Base-by-base conservation (phyloP, 345 rosid species). In the Excoecaria cochinchinensis region DNA sequence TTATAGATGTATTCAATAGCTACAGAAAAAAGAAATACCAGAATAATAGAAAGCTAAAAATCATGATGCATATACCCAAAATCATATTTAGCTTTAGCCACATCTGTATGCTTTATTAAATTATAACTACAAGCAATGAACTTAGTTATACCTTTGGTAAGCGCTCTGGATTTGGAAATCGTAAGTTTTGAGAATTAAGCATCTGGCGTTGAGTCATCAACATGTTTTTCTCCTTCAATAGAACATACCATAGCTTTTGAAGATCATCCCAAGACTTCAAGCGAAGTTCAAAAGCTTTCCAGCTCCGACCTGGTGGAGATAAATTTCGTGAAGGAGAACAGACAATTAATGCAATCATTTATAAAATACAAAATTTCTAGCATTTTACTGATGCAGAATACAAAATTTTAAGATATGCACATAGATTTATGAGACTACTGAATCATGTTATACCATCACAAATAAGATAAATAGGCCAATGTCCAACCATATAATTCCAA, bases 91-190 rank as follows among this genome's bases (percentile, higher is more conserved):
- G 9, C 7, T 50, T 25, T 36, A 38, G 67, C 17, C 19, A 36
- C 38, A 38, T n/a, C 5, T 5, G n/a, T 21, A 53, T 53, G 58
- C 22, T 53, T 5, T 53, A 53, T 15, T 1, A 53, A 15, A 53
- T 21, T 1, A 70, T 66, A 46, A 73, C 13, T 31, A 56, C 47
- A 63, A 47, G 60, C 39, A 70, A 66, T 58, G 31, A 74, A 61
- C 68, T 38, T 13, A 31, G 22, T 25, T 12, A 25, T 83, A 91
- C 98, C 97, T 95, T 93, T n/a, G 97, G 95, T 64, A 91, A 71
- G 78, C 99, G 97, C 79, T 96, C 99, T 64, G 98, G 99, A 86
- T 91, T 91, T 10, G 97, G 95, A 77, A 96, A 96, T 70, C 84
- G 83, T 65, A 96, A 82, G 83, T 88, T 96, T 78, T 93, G 91